Evolutionary conservation across 768 basidiomycete genomes (phyloP).

Genomic region (Omphalotus guepiniiformis): DNA sequence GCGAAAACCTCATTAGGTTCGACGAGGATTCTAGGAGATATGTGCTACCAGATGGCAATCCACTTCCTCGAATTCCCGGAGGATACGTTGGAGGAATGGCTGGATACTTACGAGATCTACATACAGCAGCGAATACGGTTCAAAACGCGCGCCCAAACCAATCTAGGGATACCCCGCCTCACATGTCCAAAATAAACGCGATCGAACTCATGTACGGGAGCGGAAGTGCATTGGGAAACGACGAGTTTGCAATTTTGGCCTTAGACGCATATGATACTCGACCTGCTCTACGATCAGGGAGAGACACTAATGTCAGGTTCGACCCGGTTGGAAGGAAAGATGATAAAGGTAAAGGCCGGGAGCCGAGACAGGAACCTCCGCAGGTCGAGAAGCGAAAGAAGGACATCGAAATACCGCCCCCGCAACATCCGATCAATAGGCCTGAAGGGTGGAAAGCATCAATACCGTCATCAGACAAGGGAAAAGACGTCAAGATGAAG

Average conservation of each 20-base stretch:
- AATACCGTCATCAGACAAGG: too few species aligned
- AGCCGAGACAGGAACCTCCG: too few species aligned
- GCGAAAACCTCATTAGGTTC: neutral
- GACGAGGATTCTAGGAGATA: neutral
- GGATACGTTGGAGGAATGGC: neutral
- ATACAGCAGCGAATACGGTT: neutral
- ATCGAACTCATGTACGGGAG: neutral
- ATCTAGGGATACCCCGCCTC: neutral
- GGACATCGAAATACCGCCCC: neutral
- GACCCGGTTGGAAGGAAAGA: too few species aligned
- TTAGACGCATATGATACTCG: neutral
- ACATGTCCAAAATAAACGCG: neutral
- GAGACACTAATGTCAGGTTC: too few species aligned
- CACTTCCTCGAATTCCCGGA: neutral
- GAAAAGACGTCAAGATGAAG: neutral
- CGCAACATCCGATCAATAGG: constrained; percentile 5
- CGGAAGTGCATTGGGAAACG: neutral
- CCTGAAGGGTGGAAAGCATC: constrained; percentile 9
- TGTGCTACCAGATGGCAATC: neutral
- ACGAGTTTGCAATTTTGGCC: neutral
- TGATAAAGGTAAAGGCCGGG: too few species aligned
- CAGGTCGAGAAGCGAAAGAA: too few species aligned
- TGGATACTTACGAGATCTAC: neutral
- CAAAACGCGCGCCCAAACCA: neutral
- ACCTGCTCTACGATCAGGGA: too few species aligned